These are phyloP conservation scores for Chlamydomonas eustigma DNA, from an alignment of 139 green algal species.

Conservation along the genomic window DNA sequence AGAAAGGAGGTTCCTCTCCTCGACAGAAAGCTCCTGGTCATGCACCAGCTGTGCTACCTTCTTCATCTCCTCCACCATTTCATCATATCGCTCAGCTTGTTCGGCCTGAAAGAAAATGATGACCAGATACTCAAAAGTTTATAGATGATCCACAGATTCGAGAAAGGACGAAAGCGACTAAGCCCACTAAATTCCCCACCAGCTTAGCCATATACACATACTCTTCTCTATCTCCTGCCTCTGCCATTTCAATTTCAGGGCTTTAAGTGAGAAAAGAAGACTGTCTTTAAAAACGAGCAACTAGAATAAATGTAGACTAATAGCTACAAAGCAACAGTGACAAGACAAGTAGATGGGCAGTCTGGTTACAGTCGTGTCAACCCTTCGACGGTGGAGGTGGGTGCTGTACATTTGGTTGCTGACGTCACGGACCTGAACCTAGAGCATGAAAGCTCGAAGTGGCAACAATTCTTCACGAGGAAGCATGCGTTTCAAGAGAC, in stretches of 20 bases:
- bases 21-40: slow-evolving; percentile 1
- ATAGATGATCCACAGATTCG: neutral
- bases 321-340: too few species aligned
- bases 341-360: too few species aligned
- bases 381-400: too few species aligned
- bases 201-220: slow-evolving; percentile 21
- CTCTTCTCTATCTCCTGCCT: slow-evolving; percentile 1
- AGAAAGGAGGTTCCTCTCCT: slow-evolving; percentile 72
- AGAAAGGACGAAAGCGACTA: neutral
- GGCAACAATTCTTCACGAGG: too few species aligned
- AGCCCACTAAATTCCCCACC: neutral
- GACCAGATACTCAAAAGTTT: neutral
- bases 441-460: too few species aligned
- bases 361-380: too few species aligned
- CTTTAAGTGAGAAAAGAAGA: neutral
- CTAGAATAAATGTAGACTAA: too few species aligned
- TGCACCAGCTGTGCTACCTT: slow-evolving; percentile 62
- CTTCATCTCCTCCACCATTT: slow-evolving; percentile 96
- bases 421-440: too few species aligned
- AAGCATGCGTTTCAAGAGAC: too few species aligned
- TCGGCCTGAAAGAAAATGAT: slow-evolving; percentile 70
- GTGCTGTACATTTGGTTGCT: too few species aligned
- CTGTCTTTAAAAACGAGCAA: too few species aligned
- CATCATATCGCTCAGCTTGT: slow-evolving; percentile 91
- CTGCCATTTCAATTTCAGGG: neutral